A percentile compares a stretch with the other conserved stretches of the same genome.
These are phyloP conservation scores for Phoma sp. DNA, from an alignment of 2,329 filamentous ascomycete species.

Conservation along the genomic window DNA sequence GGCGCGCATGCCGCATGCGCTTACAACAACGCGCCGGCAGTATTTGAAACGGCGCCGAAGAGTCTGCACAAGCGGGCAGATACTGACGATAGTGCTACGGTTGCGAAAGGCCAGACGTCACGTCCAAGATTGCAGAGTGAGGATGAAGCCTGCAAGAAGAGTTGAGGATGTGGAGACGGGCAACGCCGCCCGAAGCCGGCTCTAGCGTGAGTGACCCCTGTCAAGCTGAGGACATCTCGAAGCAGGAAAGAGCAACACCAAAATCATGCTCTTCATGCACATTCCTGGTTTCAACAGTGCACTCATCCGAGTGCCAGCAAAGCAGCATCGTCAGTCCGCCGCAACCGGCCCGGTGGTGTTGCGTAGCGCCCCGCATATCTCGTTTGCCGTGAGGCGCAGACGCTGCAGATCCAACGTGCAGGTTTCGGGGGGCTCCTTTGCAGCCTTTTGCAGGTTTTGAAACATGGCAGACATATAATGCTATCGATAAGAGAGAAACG, in stretches of 20 bases:
- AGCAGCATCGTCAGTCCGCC: constrained; percentile 28
- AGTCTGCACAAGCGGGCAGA: constrained; percentile 24
- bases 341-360: constrained; percentile 33
- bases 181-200: constrained; percentile 31
- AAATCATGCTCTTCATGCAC: constrained; percentile 38
- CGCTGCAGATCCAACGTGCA: constrained; percentile 10
- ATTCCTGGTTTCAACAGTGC: constrained; percentile 7
- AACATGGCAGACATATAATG: constrained; percentile 37
- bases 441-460: constrained; percentile 38
- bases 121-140: constrained; percentile 18
- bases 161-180: constrained; percentile 13
- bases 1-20: constrained; percentile 37
- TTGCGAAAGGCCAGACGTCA: constrained; percentile 10
- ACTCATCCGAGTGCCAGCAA: constrained; percentile 27
- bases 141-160: constrained; percentile 16
- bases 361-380: constrained; percentile 25
- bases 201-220: constrained; percentile 33
- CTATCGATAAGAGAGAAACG: constrained; percentile 38
- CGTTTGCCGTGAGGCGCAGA: constrained; percentile 44
- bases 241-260: constrained; percentile 23
- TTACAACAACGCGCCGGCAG: constrained; percentile 31
- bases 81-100: constrained; percentile 27
- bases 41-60: constrained; percentile 40
- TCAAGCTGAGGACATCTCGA: constrained; percentile 41
- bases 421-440: constrained; percentile 20